phyloP scores from a whole-genome alignment of 2,329 filamentous ascomycete species.

The Talaromyces funiculosus region DNA sequence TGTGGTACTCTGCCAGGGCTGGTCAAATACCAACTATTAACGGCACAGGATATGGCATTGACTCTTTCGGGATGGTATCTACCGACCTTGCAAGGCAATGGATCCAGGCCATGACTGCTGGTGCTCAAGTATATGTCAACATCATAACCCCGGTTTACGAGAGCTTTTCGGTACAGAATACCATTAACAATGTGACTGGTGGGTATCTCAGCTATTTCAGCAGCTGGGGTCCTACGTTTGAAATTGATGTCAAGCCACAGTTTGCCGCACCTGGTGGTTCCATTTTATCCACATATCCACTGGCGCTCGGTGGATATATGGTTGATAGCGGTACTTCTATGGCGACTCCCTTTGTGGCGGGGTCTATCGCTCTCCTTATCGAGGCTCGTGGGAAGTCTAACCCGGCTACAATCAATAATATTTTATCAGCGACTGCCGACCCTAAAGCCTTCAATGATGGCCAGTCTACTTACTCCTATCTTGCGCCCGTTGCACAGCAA shows the following conservation, averaged over 20 bases:
- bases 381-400: slow-evolving; percentile 24
- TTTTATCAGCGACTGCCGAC: slow-evolving; percentile 21
- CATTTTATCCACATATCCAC: slow-evolving; percentile 55
- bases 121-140: slow-evolving; percentile 15
- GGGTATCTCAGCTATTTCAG: slow-evolving; percentile 17
- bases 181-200: slow-evolving; percentile 17
- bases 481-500: slow-evolving; percentile 53
- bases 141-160: slow-evolving; percentile 14
- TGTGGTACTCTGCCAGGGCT: slow-evolving; percentile 53
- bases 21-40: slow-evolving; percentile 5
- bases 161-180: slow-evolving; percentile 13
- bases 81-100: slow-evolving; percentile 15
- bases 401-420: slow-evolving; percentile 22
- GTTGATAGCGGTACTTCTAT: slow-evolving; percentile 56
- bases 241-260: slow-evolving; percentile 11
- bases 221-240: slow-evolving; percentile 19
- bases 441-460: slow-evolving; percentile 27
- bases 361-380: slow-evolving; percentile 31
- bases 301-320: slow-evolving; percentile 42
- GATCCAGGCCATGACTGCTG: slow-evolving; percentile 14
- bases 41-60: slow-evolving; percentile 5
- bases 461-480: slow-evolving; percentile 21
- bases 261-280: slow-evolving; percentile 17
- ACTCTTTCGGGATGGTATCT: slow-evolving; percentile 16
- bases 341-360: slow-evolving; percentile 54